A percentile compares a stretch with the other conserved stretches of the same genome.
Evolutionary conservation across 2,329 filamentous ascomycete species (phyloP).

Genomic region (Thelonectria discophora): DNA sequence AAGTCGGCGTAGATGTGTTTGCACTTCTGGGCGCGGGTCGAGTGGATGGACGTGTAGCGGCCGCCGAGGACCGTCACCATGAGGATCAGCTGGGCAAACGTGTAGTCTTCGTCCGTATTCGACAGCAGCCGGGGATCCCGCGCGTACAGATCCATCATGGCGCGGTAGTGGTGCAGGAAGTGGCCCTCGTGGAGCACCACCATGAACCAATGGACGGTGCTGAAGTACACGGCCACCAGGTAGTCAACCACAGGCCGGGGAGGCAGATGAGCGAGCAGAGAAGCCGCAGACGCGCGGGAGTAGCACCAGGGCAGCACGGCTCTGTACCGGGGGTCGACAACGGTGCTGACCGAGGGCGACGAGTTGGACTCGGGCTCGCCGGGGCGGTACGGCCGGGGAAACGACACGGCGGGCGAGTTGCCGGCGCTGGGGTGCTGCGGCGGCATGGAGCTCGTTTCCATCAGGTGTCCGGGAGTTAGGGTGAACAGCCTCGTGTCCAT

Average conservation of each 20-base stretch:
- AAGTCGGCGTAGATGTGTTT: neutral
- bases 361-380: neutral
- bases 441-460: neutral
- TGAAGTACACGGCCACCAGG: neutral
- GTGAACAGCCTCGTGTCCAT: neutral
- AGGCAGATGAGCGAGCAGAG: neutral
- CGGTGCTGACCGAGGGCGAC: neutral
- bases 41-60: neutral
- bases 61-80: neutral
- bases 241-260: neutral
- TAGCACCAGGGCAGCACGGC: neutral
- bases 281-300: neutral
- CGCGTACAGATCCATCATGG: slow-evolving; percentile 1
- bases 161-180: neutral
- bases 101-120: neutral
- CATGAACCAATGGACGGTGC: slow-evolving; percentile 1
- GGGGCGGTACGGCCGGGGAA: neutral
- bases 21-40: neutral
- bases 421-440: neutral
- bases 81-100: neutral
- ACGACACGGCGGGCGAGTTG: neutral
- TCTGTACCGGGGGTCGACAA: neutral
- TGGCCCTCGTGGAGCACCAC: neutral
- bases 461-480: neutral
- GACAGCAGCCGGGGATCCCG: neutral